These are phyloP conservation scores for Leishmania guyanensis DNA, from an alignment of 208 protist species.

Conservation along the genomic window DNA sequence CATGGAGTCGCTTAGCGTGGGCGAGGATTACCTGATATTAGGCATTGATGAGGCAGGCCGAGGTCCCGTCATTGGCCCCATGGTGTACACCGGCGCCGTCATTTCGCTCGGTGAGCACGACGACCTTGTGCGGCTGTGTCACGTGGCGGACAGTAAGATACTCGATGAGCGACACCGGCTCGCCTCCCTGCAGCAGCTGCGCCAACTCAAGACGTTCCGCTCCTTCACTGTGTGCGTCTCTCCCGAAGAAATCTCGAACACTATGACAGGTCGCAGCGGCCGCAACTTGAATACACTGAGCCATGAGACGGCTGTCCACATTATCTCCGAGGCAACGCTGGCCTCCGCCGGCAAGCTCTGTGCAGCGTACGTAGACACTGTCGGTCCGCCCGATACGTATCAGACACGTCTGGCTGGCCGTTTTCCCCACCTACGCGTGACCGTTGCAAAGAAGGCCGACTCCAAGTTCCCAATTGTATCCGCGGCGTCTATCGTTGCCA, in stretches of 20 bases:
- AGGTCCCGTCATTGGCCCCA: slow-evolving; percentile 94
- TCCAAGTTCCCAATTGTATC: slow-evolving; percentile 89
- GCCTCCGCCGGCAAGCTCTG: slow-evolving; percentile 72
- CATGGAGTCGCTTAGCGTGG: slow-evolving; percentile 45
- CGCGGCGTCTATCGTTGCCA: slow-evolving; percentile 94
- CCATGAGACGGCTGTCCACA: slow-evolving; percentile 82
- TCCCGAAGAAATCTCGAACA: slow-evolving; percentile 70
- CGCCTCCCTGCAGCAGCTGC: slow-evolving; percentile 52
- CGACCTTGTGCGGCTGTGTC: slow-evolving; percentile 61
- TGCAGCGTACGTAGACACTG: slow-evolving; percentile 94
- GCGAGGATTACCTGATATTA: slow-evolving; percentile 73
- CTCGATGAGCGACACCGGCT: slow-evolving; percentile 63
- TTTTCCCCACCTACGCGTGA: slow-evolving; percentile 89
- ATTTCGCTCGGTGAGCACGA: slow-evolving; percentile 79
- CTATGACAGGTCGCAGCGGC: slow-evolving; percentile 72
- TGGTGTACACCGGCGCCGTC: slow-evolving; percentile 94
- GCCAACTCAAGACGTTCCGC: slow-evolving; percentile 64
- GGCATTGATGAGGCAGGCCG: slow-evolving; percentile 96
- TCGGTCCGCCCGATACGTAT: slow-evolving; percentile 88
- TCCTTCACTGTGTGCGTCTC: slow-evolving; percentile 67
- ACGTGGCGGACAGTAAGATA: slow-evolving; percentile 91
- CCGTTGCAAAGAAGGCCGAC: slow-evolving; percentile 92
- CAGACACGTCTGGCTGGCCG: slow-evolving; percentile 61
- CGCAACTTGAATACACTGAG: slow-evolving; percentile 90
- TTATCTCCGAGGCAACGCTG: slow-evolving; percentile 80